phyloP scores from a whole-genome alignment of 192 early-diverging fungal genomes.

The Coemansia sp. region DNA sequence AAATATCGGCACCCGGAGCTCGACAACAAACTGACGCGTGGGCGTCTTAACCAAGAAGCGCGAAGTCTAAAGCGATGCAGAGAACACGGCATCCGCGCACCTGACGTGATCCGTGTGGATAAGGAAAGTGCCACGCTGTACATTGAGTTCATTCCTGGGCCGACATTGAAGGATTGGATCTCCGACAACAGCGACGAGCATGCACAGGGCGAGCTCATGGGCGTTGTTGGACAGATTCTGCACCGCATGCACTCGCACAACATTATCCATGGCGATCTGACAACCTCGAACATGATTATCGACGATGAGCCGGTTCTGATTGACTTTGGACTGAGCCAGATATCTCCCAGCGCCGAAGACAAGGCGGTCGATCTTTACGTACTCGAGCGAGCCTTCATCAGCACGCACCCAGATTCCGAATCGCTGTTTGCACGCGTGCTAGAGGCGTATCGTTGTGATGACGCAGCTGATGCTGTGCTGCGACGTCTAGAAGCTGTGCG shows the following conservation, averaged over 20 bases:
- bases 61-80: slow-evolving; percentile 74
- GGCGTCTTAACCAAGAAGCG: slow-evolving; percentile 82
- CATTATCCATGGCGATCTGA: slow-evolving; percentile 95
- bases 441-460: slow-evolving; percentile 63
- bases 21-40: slow-evolving; percentile 77
- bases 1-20: slow-evolving; percentile 87
- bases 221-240: slow-evolving; percentile 63
- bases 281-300: slow-evolving; percentile 92
- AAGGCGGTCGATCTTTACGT: slow-evolving; percentile 99
- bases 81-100: slow-evolving; percentile 74
- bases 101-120: slow-evolving; percentile 82
- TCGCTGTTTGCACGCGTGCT: slow-evolving; percentile 74
- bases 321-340: slow-evolving; percentile 95
- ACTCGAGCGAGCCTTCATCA: slow-evolving; percentile 87
- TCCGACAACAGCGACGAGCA: slow-evolving; percentile 27
- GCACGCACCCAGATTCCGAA: slow-evolving; percentile 89
- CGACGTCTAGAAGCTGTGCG: slow-evolving; percentile 80
- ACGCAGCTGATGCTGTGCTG: slow-evolving; percentile 60
- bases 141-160: slow-evolving; percentile 86
- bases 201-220: slow-evolving; percentile 44
- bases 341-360: slow-evolving; percentile 83
- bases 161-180: slow-evolving; percentile 72
- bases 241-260: slow-evolving; percentile 80
- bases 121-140: slow-evolving; percentile 69
- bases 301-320: slow-evolving; percentile 64